Evolutionary conservation across 768 basidiomycete genomes (phyloP).

Genomic region (Trametes sanguinea): DNA sequence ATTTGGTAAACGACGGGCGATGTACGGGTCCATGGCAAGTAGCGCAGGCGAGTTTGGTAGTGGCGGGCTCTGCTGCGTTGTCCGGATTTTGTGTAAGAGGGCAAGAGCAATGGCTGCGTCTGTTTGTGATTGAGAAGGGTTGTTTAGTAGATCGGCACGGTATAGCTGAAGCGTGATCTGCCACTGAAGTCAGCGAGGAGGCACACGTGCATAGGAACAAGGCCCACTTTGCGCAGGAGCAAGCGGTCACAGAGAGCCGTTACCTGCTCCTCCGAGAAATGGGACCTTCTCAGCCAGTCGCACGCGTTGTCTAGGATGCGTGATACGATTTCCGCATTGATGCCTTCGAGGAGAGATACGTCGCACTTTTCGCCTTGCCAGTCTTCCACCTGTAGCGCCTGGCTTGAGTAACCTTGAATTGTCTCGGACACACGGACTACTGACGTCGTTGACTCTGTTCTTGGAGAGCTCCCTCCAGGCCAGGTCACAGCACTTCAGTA

Average conservation of each 20-base stretch:
- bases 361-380: constrained; percentile 92
- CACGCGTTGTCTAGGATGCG: constrained; percentile 60
- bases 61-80: constrained; percentile 40
- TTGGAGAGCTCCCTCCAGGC: constrained; percentile 81
- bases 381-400: constrained; percentile 69
- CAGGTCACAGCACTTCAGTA: constrained; percentile 81
- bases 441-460: constrained; percentile 75
- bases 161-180: constrained; percentile 56
- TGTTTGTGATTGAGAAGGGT: constrained; percentile 38
- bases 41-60: constrained; percentile 47
- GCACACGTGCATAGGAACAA: not conserved
- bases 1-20: constrained; percentile 66
- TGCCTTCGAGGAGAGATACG: constrained; percentile 67
- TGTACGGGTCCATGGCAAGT: constrained; percentile 64
- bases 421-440: constrained; percentile 28
- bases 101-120: constrained; percentile 45
- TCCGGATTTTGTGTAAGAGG: constrained; percentile 44
- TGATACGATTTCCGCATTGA: constrained; percentile 55
- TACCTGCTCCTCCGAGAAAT: constrained; percentile 20
- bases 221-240: constrained; percentile 56
- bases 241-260: constrained; percentile 55
- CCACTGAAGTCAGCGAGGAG: not conserved
- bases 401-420: not conserved
- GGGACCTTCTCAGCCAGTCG: constrained; percentile 50
- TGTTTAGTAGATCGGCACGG: constrained; percentile 41